Percentiles rank a stretch among this genome's conserved stretches.
Conservation (phyloP, 495 filamentous ascomycete species). For the Penicillium ucsense region DNA sequence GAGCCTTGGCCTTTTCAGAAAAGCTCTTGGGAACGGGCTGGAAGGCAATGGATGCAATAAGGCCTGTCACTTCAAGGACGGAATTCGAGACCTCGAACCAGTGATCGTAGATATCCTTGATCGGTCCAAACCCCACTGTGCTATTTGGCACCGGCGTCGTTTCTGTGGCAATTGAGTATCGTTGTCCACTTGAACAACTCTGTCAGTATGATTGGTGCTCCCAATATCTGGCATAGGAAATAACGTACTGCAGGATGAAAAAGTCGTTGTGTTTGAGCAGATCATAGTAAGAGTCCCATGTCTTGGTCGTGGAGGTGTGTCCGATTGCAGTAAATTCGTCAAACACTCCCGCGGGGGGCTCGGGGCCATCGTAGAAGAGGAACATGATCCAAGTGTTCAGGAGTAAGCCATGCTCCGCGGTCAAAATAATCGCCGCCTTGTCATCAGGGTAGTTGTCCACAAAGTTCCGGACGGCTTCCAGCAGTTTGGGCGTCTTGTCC, state of each 20-base stretch:
- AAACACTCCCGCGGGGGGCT: slow-evolving; percentile 45
- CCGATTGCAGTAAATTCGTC: slow-evolving; percentile 44
- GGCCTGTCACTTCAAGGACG: slow-evolving; percentile 32
- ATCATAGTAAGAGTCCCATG: slow-evolving; percentile 43
- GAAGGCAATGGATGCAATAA: slow-evolving; percentile 45
- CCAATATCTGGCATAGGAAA: not conserved
- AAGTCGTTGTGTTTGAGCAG: slow-evolving; percentile 33
- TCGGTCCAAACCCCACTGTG: slow-evolving; percentile 26
- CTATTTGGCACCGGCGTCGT: slow-evolving; percentile 43
- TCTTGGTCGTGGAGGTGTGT: slow-evolving; percentile 38
- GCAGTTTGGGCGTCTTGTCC: slow-evolving; percentile 29
- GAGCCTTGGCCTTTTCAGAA: slow-evolving; percentile 35
- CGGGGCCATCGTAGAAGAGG: slow-evolving; percentile 52
- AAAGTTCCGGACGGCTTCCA: slow-evolving; percentile 43
- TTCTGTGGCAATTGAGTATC: slow-evolving; percentile 48
- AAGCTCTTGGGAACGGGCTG: slow-evolving; percentile 46
- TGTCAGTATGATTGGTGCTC: slow-evolving; percentile 2
- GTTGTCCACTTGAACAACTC: slow-evolving; percentile 23
- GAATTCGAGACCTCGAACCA: slow-evolving; percentile 38
- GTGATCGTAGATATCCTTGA: slow-evolving; percentile 41
- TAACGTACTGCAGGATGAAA: slow-evolving; percentile 27
- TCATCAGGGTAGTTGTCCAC: slow-evolving; percentile 41
- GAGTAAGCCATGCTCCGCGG: slow-evolving; percentile 38
- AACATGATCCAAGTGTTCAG: slow-evolving; percentile 52
- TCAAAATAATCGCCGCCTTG: slow-evolving; percentile 45